Base-by-base conservation (phyloP, 192 early-diverging fungal genomes). In the Lobosporangium transversale region DNA sequence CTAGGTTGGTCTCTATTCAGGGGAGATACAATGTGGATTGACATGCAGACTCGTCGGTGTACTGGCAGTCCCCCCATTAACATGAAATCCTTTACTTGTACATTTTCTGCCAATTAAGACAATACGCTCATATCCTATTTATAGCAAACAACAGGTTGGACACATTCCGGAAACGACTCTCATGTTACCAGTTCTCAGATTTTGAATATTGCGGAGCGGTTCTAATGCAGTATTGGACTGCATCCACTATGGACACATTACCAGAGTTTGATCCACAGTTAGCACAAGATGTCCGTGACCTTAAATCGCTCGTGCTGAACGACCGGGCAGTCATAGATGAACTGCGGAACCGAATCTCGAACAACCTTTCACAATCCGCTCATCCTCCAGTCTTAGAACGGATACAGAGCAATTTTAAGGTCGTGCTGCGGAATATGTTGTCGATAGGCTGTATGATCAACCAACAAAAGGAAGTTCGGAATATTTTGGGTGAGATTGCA, bases 41-140 rank as follows among this genome's bases (percentile, higher is more conserved):
- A n/a, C n/a, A n/a, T n/a, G n/a, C n/a, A n/a, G n/a, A n/a, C n/a
- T n/a, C n/a, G n/a, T n/a, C n/a, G n/a, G n/a, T n/a, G n/a, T n/a
- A n/a, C n/a, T n/a, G n/a, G n/a, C n/a, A n/a, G n/a, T n/a, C n/a
- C n/a, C n/a, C n/a, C n/a, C n/a, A n/a, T n/a, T n/a, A n/a, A n/a
- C n/a, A n/a, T n/a, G n/a, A n/a, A n/a, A n/a, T n/a, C n/a, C n/a
- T n/a, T n/a, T n/a, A n/a, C n/a, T n/a, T 54, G 21, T 35, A 17
- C 49, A 23, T 23, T 50, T 33, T 12, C n/a, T 2, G 26, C 30
- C 10, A 5, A 33, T 0, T 20, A 32, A 82, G 81, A 9, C 68
- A 80, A 56, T 82, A 82, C 36, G 81, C 81, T 0, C 73, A 79
- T 26, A 75, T 82, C 40, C 55, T 82, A 18, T 82, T 82, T 42